Percentiles rank a stretch among this genome's conserved stretches.
phyloP scores from a whole-genome alignment of 1,284 basidiomycete genomes.

The Wallemia mellicola region DNA sequence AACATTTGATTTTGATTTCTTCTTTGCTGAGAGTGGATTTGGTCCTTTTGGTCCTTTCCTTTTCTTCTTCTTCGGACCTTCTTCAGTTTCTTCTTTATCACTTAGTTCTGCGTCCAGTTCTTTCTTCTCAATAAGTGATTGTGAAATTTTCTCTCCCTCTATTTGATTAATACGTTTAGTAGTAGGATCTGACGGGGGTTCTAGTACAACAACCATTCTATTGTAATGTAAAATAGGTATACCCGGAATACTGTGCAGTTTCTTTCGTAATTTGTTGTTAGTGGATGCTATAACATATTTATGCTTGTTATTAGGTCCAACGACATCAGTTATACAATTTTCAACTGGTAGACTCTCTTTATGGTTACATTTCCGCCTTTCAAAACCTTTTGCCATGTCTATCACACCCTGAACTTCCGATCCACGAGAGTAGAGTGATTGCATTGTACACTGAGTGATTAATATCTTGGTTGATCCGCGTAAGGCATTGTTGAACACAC shows the following conservation, averaged over 20 bases:
- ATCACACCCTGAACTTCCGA: slow-evolving; percentile 35
- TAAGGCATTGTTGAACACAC: slow-evolving; percentile 41
- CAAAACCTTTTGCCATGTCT: slow-evolving; percentile 70
- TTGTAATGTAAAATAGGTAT: slow-evolving; percentile 67
- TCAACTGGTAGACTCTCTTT: slow-evolving; percentile 43
- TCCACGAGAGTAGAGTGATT: slow-evolving; percentile 57
- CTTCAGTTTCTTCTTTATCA: slow-evolving; percentile 12
- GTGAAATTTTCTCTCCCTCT: slow-evolving; percentile 10
- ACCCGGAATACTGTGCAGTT: slow-evolving; percentile 38
- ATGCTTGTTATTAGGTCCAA: slow-evolving; percentile 62
- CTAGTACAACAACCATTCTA: slow-evolving; percentile 62
- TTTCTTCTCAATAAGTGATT: neutral
- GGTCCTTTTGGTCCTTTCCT: slow-evolving; percentile 49
- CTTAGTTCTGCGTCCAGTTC: neutral
- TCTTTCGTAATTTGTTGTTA: slow-evolving; percentile 31
- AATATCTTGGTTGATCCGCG: slow-evolving; percentile 40
- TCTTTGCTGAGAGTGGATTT: slow-evolving; percentile 76
- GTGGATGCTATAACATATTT: slow-evolving; percentile 63
- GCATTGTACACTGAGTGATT: slow-evolving; percentile 87
- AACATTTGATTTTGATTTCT: slow-evolving; percentile 21
- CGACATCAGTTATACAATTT: slow-evolving; percentile 51
- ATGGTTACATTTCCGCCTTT: slow-evolving; percentile 82
- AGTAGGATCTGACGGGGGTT: slow-evolving; percentile 50
- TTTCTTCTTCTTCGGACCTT: slow-evolving; percentile 21
- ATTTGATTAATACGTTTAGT: slow-evolving; percentile 33